Conservation (phyloP, 164 flowering plant species). For the Magnolia kwangsiensis region DNA sequence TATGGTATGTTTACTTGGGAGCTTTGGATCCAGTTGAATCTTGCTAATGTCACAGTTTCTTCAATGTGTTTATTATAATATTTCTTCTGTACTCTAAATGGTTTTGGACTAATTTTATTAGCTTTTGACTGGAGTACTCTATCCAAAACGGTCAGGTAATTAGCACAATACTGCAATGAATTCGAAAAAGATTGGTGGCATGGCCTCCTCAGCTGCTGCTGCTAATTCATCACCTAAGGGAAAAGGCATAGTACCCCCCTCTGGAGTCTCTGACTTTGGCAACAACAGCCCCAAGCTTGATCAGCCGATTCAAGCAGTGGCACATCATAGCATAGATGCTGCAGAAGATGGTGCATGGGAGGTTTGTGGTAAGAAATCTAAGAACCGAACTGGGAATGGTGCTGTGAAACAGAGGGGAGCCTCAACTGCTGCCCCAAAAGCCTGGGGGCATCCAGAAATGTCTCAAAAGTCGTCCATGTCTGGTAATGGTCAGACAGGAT, state of each 20-base stretch:
- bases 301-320: slow-evolving; percentile 18
- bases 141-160: not conserved
- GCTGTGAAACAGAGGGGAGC: slow-evolving; percentile 34
- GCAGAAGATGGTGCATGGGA: slow-evolving; percentile 61
- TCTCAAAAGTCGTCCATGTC: slow-evolving; percentile 25
- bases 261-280: slow-evolving; percentile 9
- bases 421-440: slow-evolving; percentile 29
- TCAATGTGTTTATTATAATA: not conserved
- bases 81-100: not conserved
- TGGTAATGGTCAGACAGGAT: slow-evolving; percentile 28
- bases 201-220: slow-evolving; percentile 14
- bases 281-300: not conserved
- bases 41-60: no score
- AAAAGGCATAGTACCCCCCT: slow-evolving; percentile 7
- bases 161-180: slow-evolving; percentile 6
- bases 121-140: not conserved
- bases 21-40: not conserved
- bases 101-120: not conserved
- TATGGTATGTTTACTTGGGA: not conserved
- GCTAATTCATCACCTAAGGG: slow-evolving; percentile 15
- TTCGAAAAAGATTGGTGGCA: slow-evolving; percentile 16
- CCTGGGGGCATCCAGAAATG: slow-evolving; percentile 40
- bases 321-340: slow-evolving; percentile 24
- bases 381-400: slow-evolving; percentile 41
- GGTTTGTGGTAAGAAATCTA: slow-evolving; percentile 44